Conservation (phyloP, 805 yeast species). For the Sugiyamaella mastotermitis region DNA sequence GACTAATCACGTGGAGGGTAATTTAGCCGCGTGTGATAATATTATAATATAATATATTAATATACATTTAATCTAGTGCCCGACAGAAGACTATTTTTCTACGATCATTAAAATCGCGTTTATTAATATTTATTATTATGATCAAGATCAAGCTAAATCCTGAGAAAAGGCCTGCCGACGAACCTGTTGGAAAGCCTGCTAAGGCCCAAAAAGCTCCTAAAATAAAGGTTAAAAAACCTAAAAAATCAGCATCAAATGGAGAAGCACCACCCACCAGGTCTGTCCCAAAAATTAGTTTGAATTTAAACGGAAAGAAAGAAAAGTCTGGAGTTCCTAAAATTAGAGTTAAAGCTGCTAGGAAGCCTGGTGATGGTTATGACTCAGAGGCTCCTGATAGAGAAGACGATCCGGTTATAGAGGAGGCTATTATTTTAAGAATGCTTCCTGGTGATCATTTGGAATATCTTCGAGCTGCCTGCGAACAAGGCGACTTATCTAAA, state of each 20-base stretch:
- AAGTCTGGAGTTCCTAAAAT: constrained; percentile 35
- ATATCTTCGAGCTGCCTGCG: constrained; percentile 67
- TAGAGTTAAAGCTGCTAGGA: constrained; percentile 52
- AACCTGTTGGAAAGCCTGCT: not conserved
- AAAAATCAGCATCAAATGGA: not conserved
- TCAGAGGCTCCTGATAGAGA: constrained; percentile 95
- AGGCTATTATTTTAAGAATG: constrained; percentile 74
- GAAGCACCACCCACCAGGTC: not conserved
- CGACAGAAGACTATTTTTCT: too few relatives aligned
- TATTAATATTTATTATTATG: too few relatives aligned
- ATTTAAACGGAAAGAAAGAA: constrained; percentile 3
- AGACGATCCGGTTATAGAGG: constrained; percentile 89
- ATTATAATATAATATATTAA: too few relatives aligned
- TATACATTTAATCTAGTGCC: too few relatives aligned
- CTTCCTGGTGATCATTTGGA: constrained; percentile 61
- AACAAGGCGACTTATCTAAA: constrained; percentile 56
- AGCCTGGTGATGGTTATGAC: constrained; percentile 94
- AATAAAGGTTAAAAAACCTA: constrained; percentile 10
- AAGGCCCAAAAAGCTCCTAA: constrained; percentile 5
- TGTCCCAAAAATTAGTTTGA: constrained; percentile 9
- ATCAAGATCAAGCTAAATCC: constrained; percentile 25
- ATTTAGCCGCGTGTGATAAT: too few relatives aligned
- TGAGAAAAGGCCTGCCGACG: constrained; percentile 8
- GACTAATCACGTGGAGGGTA: too few relatives aligned
- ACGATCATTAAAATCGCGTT: too few relatives aligned